These are phyloP conservation scores for Tubosaeta brunneosetosa DNA, from an alignment of 768 basidiomycete species.

Conservation along the genomic window DNA sequence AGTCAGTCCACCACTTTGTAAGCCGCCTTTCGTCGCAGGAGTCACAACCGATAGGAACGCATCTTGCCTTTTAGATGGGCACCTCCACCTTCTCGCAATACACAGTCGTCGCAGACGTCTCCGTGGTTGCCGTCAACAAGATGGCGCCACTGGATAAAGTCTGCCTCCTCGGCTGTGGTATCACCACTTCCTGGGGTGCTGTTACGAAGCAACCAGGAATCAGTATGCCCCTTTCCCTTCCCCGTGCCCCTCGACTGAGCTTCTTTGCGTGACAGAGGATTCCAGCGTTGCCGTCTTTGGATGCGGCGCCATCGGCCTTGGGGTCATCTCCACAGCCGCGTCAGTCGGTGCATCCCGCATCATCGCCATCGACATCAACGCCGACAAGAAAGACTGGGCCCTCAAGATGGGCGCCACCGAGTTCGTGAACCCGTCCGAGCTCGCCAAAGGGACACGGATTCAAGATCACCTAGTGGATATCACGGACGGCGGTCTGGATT, in stretches of 20 bases:
- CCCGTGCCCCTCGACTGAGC: not conserved
- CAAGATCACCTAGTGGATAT: slow-evolving; percentile 87
- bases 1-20: slow-evolving; percentile 89
- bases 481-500: slow-evolving; percentile 96
- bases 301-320: slow-evolving; percentile 93
- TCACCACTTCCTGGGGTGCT: slow-evolving; percentile 98
- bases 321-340: slow-evolving; percentile 77
- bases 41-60: not conserved
- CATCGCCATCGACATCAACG: slow-evolving; percentile 90
- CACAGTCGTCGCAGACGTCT: slow-evolving; percentile 96
- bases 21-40: slow-evolving; percentile 27
- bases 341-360: slow-evolving; percentile 79
- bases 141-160: slow-evolving; percentile 90
- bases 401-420: slow-evolving; percentile 92
- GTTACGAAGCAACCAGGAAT: slow-evolving; percentile 88
- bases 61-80: slow-evolving; percentile 71
- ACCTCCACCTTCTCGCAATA: slow-evolving; percentile 99
- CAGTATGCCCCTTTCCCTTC: slow-evolving; percentile 41
- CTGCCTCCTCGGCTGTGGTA: slow-evolving; percentile 94
- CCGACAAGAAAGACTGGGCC: slow-evolving; percentile 82
- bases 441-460: slow-evolving; percentile 77
- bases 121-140: slow-evolving; percentile 85
- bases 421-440: slow-evolving; percentile 76
- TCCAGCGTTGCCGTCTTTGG: slow-evolving; percentile 94
- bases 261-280: slow-evolving; percentile 45